These are phyloP conservation scores for Amanita inopinata DNA, from an alignment of 768 basidiomycete genomes.

Conservation along the genomic window DNA sequence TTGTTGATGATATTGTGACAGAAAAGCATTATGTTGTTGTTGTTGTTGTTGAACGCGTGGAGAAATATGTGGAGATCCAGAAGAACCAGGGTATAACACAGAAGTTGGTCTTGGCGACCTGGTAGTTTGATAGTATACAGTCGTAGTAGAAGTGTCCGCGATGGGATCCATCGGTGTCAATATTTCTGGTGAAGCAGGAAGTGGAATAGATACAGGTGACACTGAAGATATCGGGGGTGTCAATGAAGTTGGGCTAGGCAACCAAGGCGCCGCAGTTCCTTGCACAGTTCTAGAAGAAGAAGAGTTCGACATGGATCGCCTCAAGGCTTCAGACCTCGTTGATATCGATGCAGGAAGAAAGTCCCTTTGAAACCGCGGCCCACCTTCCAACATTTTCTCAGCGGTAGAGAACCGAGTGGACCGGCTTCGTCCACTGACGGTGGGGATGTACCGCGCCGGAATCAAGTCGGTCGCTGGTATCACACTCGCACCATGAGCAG, in stretches of 20 bases:
- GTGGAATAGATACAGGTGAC: constrained; percentile 28
- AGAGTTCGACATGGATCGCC: constrained; percentile 34
- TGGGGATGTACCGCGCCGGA: background rate
- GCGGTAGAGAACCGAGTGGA: too few species aligned
- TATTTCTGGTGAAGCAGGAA: constrained; percentile 41
- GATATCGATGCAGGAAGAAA: constrained; percentile 8
- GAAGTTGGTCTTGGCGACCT: constrained; percentile 34
- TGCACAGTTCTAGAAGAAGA: constrained; percentile 11
- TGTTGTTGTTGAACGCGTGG: constrained; percentile 9
- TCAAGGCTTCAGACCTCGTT: constrained; percentile 28
- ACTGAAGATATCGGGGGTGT: constrained; percentile 29
- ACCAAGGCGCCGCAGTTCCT: constrained; percentile 25
- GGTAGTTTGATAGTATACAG: constrained; percentile 64
- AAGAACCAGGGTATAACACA: constrained; percentile 32
- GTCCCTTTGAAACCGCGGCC: constrained; percentile 1
- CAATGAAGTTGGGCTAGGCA: constrained; percentile 19
- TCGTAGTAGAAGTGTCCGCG: constrained; percentile 23
- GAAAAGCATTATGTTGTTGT: constrained; percentile 18
- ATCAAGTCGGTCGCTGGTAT: background rate
- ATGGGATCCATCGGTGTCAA: constrained; percentile 15
- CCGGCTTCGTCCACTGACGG: background rate
- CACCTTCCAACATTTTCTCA: constrained; percentile 24
- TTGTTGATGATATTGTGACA: constrained; percentile 25
- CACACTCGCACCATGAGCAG: constrained; percentile 13
- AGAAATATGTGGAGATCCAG: constrained; percentile 25